Evolutionary conservation across 2,329 filamentous ascomycete species (phyloP), one percentile per base, ranked within the genome.

Genomic region (Cladophialophora carrionii): DNA sequence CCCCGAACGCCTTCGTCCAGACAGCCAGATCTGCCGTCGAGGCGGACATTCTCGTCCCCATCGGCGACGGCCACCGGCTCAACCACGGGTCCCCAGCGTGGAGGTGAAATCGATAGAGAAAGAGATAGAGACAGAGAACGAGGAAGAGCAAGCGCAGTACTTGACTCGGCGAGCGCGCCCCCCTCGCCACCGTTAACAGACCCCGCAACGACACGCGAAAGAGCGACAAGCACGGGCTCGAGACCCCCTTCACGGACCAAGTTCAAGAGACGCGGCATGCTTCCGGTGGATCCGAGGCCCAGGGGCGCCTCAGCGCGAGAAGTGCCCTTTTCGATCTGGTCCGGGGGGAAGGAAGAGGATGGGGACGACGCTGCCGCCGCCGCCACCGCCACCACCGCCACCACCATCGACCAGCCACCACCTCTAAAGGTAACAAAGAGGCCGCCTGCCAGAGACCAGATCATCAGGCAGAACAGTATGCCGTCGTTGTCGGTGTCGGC

Each of bases 391-490:
- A 64, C 64, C 31, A 24, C 64, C 64, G 14, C 59, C 58, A 10
- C 61, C 55, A 7, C n/a, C 61, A n/a, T n/a, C 53, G 66, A 29
- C 20, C 61, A 3, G 31, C 58, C 4, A 9, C 57, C 20, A 5
- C 53, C 52, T 22, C 17, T 49, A n/a, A 62, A 22, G 20, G 24
- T 65, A n/a, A 56, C 43, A 31, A 61, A 59, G 20, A 54, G 57
- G 12, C 67, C 67, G 4, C 67, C 65, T 1, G 46, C 46, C 5
- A 59, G 52, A 46, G 24, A 60, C 22, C 66, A 68, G 29, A 34
- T 65, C 56, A 66, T 54, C 29, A 43, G 52, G 14, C 68, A 63
- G 51, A 68, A 68, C 59, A 70, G 66, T 49, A 57, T 68, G 66
- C 68, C 66, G 3, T 58, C 58, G n/a, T 46, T 60, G 26, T 29